These are phyloP conservation scores for Rhododendron simsii DNA, from an alignment of 148 eudicot genomes.

Conservation along the genomic window DNA sequence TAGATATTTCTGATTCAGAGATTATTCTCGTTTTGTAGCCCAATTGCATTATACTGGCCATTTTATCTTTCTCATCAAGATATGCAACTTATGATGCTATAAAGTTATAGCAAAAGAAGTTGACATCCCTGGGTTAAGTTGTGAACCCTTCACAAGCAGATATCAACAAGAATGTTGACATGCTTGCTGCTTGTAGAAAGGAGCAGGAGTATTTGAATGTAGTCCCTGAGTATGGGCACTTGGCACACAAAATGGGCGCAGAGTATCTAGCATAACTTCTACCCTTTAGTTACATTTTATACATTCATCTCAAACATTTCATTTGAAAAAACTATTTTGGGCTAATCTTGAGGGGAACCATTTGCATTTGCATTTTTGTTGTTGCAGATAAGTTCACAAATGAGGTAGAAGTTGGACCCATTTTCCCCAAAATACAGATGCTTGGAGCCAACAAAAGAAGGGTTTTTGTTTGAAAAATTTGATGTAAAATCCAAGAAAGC, in stretches of 20 bases:
- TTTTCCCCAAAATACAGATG: slow-evolving; percentile 32
- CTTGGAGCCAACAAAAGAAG: slow-evolving; percentile 59
- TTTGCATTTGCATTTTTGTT: slow-evolving; percentile 4
- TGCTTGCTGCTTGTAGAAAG: slow-evolving; percentile 78
- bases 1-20: not conserved
- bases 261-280: slow-evolving; percentile 78
- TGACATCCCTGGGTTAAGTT: slow-evolving; percentile 95
- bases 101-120: too few relatives aligned
- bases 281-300: not conserved
- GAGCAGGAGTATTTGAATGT: slow-evolving; percentile 88
- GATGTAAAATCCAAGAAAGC: slow-evolving; percentile 36
- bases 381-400: slow-evolving; percentile 72
- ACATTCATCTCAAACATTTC: slow-evolving; percentile 4
- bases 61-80: too few relatives aligned
- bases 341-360: not conserved
- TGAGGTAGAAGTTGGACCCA: slow-evolving; percentile 33
- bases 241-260: slow-evolving; percentile 94
- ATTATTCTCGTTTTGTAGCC: too few relatives aligned
- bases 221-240: slow-evolving; percentile 99
- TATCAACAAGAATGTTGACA: slow-evolving; percentile 94
- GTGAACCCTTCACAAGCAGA: slow-evolving; percentile 99
- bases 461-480: slow-evolving; percentile 51
- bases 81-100: too few relatives aligned
- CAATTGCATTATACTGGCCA: not conserved
- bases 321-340: not conserved